Base-by-base conservation (phyloP, 257 asterid genomes). In the Rauvolfia tetraphylla region DNA sequence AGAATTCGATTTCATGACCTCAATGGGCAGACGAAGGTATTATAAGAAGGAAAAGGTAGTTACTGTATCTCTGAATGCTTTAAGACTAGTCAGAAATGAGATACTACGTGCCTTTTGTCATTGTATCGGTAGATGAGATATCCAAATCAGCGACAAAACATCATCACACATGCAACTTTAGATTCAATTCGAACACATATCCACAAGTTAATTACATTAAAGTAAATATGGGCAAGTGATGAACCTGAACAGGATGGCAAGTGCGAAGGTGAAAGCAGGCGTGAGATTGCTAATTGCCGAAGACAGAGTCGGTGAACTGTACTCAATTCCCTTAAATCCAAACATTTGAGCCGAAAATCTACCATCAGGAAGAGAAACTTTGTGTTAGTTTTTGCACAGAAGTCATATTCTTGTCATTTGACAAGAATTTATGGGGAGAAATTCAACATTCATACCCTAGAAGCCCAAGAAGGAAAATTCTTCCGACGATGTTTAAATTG, bases 221-320 rank as follows among this genome's bases (percentile, higher is more conserved):
- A 51, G n/a, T 14, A 4, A 20, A 15, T 5, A 53, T 1, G 59
- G 10, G 4, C 12, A 59, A 22, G 17, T 17, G 73, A 49, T 6
- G 54, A 61, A 84, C 87, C 87, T 81, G 85, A 81, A 78, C 33
- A 81, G 33, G 73, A 84, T 62, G 13, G 87, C 87, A 31, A 84
- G 69, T 14, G 68, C 68, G 74, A 87, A 91, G 3, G 93, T 86
- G 72, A 91, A 87, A 38, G 91, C 97, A 0, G 96, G 97, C 36
- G 86, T 85, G 41, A 91, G 97, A 84, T 85, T 87, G 84, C 88
- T 77, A 87, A 91, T 85, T 68, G 93, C 90, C 10, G 96, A 87
- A 78, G 96, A 81, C 80, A 91, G 87, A 23, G 92, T 90, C 3
- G 97, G 97, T 44, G 97, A 88, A 84, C 92, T 88, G 74, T 86